Conservation (phyloP, 2,329 filamentous ascomycete genomes). For the Phialophora tarda region DNA sequence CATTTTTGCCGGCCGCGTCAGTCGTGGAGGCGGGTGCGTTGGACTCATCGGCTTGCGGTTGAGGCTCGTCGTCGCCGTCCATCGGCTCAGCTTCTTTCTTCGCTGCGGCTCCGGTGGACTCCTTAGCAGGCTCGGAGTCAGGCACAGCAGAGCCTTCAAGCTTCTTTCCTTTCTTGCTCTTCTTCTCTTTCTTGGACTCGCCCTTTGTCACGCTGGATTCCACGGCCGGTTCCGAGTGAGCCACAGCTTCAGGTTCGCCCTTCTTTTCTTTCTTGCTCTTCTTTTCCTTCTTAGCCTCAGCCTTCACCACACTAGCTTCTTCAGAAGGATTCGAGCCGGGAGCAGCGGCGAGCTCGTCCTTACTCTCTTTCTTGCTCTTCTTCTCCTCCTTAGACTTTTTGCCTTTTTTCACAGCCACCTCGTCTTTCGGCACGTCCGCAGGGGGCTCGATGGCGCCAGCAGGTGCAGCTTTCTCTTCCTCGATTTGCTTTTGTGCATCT, state of each 20-base stretch:
- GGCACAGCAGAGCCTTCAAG: neutral
- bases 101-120: neutral
- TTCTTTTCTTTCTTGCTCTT: slow-evolving; percentile 40
- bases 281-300: slow-evolving; percentile 43
- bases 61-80: neutral
- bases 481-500: slow-evolving; percentile 21
- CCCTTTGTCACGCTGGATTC: neutral
- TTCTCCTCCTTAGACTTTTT: slow-evolving; percentile 45
- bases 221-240: slow-evolving; percentile 17
- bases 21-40: neutral
- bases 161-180: slow-evolving; percentile 3
- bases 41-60: neutral
- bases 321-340: slow-evolving; percentile 13
- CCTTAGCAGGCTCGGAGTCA: neutral
- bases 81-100: neutral
- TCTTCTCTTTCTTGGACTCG: slow-evolving; percentile 21
- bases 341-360: slow-evolving; percentile 33
- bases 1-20: neutral
- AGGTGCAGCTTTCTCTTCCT: slow-evolving; percentile 42
- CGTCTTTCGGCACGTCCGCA: slow-evolving; percentile 43
- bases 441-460: slow-evolving; percentile 39
- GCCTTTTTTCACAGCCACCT: slow-evolving; percentile 38
- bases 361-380: slow-evolving; percentile 43
- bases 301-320: neutral
- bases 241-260: slow-evolving; percentile 37